Base-by-base conservation (phyloP, 1,284 basidiomycete genomes). In the Cerrena zonata region DNA sequence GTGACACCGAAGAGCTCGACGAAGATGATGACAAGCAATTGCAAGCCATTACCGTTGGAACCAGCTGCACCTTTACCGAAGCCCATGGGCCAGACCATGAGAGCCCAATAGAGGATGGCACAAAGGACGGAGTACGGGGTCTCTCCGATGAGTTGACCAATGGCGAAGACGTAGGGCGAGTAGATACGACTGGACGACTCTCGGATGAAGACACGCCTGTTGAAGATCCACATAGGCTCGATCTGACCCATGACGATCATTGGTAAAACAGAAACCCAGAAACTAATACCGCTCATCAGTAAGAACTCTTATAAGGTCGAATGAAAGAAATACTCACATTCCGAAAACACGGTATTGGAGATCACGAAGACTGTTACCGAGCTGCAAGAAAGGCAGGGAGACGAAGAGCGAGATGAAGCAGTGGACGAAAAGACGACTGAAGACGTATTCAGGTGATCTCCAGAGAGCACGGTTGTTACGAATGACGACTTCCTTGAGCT, bases 331-430 rank as follows among this genome's bases (percentile, higher is more conserved):
- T 13, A 69, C 81, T 60, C 55, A 84, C 84, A 89, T 81, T 23
- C 75, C 79, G 67, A 94, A 94, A 34, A 91, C 80, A 36, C 90
- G 78, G 72, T 92, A 94, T 63, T 97, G 89, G 24, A 96, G 69
- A 44, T 88, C 83, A 44, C 84, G 78, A 37, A 80, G 56, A 53
- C 82, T 84, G 59, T 80, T 69, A 46, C 79, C 78, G 21, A 94
- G 74, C 63, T 88, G 83, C 50, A 97, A 72, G 80, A 94, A 94
- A 12, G 90, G 89, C 47, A 97, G 73, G 25, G 86, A 86, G 50
- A 92, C 78, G 64, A 88, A 82, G 3, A 95, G 72, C 5, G 89
- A 86, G 54, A 94, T 86, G 62, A 86, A 80, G 5, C 76, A 73
- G 56, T 86, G 84, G 4, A 86, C 79, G 67, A 92, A 91, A 41